Percentiles rank a stretch among this genome's conserved stretches.
phyloP scores from a whole-genome alignment of 228 moss, liverwort and hornwort genomes.

The Sphagnum magellanicum region DNA sequence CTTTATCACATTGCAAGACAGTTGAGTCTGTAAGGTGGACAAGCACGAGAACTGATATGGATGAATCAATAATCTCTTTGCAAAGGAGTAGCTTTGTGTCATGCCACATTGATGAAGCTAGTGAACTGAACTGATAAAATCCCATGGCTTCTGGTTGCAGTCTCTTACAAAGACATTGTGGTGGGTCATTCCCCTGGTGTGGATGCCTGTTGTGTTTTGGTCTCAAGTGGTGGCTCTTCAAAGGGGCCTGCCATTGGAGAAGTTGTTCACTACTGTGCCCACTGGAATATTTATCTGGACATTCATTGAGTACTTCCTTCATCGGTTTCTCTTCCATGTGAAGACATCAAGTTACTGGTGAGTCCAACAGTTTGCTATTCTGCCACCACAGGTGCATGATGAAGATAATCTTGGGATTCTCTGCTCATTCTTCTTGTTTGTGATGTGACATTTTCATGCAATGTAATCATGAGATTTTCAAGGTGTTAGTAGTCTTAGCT shows the following conservation, averaged over 20 bases:
- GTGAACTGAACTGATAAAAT: neutral
- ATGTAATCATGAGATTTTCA: neutral
- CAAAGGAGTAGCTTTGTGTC: neutral
- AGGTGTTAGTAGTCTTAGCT: neutral
- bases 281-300: constrained; percentile 77
- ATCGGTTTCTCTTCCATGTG: constrained; percentile 91
- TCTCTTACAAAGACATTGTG: constrained; percentile 85
- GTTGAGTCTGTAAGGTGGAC: too few relatives aligned
- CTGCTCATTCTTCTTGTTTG: constrained; percentile 3
- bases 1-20: too few relatives aligned
- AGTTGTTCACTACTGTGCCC: constrained; percentile 37
- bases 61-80: neutral
- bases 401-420: neutral
- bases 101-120: neutral
- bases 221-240: constrained; percentile 57
- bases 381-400: neutral
- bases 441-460: neutral
- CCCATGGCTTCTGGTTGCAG: constrained; percentile 31
- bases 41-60: neutral
- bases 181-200: constrained; percentile 88
- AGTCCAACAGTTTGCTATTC: constrained; percentile 5
- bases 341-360: constrained; percentile 91
- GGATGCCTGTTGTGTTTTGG: constrained; percentile 87
- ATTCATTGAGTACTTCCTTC: constrained; percentile 73
- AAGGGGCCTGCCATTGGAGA: constrained; percentile 65